Evolutionary conservation across 2,329 filamentous ascomycete genomes (phyloP).

Genomic region (Pleomassaria siparia): DNA sequence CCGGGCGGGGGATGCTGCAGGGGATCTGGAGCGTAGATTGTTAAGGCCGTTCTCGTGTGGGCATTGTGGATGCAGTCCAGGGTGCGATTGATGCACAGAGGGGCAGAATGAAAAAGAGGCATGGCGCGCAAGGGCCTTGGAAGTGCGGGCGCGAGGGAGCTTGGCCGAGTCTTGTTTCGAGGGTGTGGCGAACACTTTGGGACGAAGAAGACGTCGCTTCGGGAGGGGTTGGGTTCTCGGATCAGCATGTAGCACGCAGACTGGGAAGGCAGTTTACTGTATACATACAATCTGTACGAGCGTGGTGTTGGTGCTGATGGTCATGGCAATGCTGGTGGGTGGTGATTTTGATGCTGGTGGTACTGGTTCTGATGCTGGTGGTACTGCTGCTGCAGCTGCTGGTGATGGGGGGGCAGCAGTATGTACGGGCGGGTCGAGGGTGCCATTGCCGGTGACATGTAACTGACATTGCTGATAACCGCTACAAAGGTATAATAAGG

Average conservation of each 20-base stretch:
- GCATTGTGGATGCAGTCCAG: slow-evolving; percentile 13
- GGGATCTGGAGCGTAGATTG: neutral
- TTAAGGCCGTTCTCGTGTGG: neutral
- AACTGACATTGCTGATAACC: slow-evolving; percentile 11
- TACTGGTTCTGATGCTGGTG: too few relatives aligned
- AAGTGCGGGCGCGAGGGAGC: slow-evolving; percentile 15
- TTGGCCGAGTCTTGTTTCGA: slow-evolving; percentile 28
- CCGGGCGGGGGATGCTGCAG: neutral
- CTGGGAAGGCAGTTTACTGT: slow-evolving; percentile 4
- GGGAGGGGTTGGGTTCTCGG: slow-evolving; percentile 7
- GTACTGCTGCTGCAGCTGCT: too few relatives aligned
- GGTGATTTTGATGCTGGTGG: too few relatives aligned
- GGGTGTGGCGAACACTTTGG: slow-evolving; percentile 12
- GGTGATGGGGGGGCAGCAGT: too few relatives aligned
- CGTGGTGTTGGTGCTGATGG: slow-evolving; percentile 7
- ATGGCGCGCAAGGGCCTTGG: slow-evolving; percentile 3
- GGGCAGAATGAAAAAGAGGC: slow-evolving; percentile 4
- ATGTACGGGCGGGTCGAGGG: too few relatives aligned
- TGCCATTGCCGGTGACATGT: too few relatives aligned
- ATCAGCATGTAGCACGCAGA: slow-evolving; percentile 4
- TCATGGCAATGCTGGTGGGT: too few relatives aligned
- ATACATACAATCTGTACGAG: slow-evolving; percentile 7
- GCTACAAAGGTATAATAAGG: too few relatives aligned
- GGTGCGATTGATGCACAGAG: slow-evolving; percentile 6
- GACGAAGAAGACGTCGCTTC: slow-evolving; percentile 6